Evolutionary conservation across 805 yeast species (phyloP), one percentile per base, ranked within the genome.

Genomic region (Tetrapisispora arboricola): DNA sequence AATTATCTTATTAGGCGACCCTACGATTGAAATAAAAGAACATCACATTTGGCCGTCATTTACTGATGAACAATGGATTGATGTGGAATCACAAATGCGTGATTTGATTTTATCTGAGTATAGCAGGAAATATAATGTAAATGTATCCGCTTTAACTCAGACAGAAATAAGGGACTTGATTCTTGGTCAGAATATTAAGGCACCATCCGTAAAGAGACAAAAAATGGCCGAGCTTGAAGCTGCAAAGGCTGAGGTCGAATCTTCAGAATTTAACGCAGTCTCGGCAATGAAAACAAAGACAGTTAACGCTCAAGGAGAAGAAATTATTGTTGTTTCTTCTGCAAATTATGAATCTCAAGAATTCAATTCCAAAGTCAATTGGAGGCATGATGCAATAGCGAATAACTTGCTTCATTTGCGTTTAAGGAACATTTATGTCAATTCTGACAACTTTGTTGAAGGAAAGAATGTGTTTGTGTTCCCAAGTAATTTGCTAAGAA

Each of bases 11-110:
- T 68, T 83, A 9, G 88, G 95, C 1, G 94, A 85, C 50, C 69
- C 78, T 32, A 71, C 80, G 0, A 73, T 84, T 2, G 63, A 71
- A 3, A 82, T 92, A 0, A 72, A 78, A 51, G 80, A 75, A 27
- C 83, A 88, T 55, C 96, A 87, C 58, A 63, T 92, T 29, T 92
- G 99, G 99, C 99, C 99, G 3, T 68, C 92, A 1, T 78, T 87
- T 43, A 65, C 76, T 4, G 84, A 81, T 46, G 95, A 86, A 16
- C 94, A 86, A 61, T 92, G 99, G 99, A 75, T 83, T 37, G 79
- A 77, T 32, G 84, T 88, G 24, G 99, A 92, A 60, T 70, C 84
- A 2, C 84, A 84, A 60, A 64, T 92, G 49, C 80, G 96, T 46
- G 97, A 92, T 57, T 64, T 92, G 60, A 86, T 92, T 44, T 67